Percentiles rank a stretch among this genome's conserved stretches.
Conservation (phyloP, 495 filamentous ascomycete species). For the Aspergillus leporis region DNA sequence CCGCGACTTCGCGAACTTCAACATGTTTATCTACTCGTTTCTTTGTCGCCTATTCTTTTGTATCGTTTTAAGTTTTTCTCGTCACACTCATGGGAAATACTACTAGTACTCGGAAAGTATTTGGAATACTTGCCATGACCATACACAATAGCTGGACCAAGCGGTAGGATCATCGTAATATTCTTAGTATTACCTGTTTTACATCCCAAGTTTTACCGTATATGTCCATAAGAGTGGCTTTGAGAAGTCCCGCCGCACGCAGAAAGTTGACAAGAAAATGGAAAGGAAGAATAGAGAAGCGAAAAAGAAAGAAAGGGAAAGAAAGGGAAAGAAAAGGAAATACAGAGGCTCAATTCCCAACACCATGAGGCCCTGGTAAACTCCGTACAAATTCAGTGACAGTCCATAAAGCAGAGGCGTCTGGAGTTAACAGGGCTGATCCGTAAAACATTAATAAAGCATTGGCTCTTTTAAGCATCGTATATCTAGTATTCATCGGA, state of each 20-base stretch:
- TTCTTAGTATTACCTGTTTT: not conserved
- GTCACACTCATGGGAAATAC: not conserved
- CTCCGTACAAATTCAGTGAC: not conserved
- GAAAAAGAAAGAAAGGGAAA: not conserved
- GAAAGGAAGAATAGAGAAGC: not conserved
- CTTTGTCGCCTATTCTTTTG: not conserved
- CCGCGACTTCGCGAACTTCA: not conserved
- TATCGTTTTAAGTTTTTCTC: not conserved
- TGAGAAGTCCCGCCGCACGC: not conserved
- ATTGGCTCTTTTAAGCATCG: slow-evolving; percentile 1
- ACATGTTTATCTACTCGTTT: not conserved
- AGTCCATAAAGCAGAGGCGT: not conserved
- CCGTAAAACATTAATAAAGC: not conserved
- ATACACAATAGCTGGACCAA: not conserved
- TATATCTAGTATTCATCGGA: slow-evolving; percentile 49
- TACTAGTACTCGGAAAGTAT: too few species aligned
- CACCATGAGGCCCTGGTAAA: not conserved
- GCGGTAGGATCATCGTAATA: not conserved
- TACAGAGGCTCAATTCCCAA: not conserved
- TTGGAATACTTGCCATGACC: not conserved
- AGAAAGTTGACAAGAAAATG: not conserved
- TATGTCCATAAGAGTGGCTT: not conserved
- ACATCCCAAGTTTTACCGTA: not conserved
- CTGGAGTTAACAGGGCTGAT: not conserved
- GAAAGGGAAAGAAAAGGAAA: not conserved